Conservation (phyloP, 2,329 filamentous ascomycete genomes). For the Pezicula radicicola region DNA sequence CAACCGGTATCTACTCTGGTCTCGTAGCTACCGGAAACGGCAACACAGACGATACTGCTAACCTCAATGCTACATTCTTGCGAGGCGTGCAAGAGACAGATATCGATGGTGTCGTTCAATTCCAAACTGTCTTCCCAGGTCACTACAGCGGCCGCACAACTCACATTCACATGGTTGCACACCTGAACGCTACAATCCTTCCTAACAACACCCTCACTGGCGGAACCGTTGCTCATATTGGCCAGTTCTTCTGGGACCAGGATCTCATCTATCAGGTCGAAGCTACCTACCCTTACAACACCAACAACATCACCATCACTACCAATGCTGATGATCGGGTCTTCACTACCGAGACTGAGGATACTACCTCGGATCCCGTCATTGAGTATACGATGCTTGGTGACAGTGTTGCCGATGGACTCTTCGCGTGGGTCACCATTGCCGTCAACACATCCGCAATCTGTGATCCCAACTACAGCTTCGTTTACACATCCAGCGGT, state of each 20-base stretch:
- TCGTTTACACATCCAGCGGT: conserved; percentile 4
- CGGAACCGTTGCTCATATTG: conserved; percentile 39
- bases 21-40: conserved; percentile 40
- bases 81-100: conserved; percentile 40
- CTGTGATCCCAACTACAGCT: conserved; percentile 6
- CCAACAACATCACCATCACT: conserved; percentile 45
- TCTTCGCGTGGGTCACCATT: conserved; percentile 53
- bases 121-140: too few species aligned
- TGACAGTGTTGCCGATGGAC: conserved; percentile 45
- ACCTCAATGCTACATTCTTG: conserved; percentile 38
- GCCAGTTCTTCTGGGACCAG: conserved; percentile 63
- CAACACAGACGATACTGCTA: conserved; percentile 29
- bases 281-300: too few species aligned
- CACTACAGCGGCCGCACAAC: conserved; percentile 40
- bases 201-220: conserved; percentile 47
- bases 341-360: conserved; percentile 36
- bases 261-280: conserved; percentile 53
- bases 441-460: conserved; percentile 21
- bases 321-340: conserved; percentile 46
- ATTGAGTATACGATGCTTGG: conserved; percentile 58
- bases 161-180: conserved; percentile 38
- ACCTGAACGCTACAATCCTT: conserved; percentile 10
- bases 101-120: conserved; percentile 38
- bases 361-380: conserved; percentile 48
- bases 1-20: conserved; percentile 44